Base-by-base conservation (phyloP, 2,329 filamentous ascomycete genomes). In the Hirsutella thompsonii region DNA sequence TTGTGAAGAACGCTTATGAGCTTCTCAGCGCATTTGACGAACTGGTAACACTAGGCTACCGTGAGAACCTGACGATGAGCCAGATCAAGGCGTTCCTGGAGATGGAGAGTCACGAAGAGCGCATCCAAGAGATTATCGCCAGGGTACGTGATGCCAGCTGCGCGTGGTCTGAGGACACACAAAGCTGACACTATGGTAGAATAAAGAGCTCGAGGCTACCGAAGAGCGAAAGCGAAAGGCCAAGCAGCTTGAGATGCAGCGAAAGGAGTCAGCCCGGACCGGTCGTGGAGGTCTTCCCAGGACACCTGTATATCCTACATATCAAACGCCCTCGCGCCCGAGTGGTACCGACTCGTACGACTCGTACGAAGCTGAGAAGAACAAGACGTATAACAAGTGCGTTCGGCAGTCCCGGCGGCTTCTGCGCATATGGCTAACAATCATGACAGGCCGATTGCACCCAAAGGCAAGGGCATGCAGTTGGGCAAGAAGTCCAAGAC, bases 71-170 rank as follows among this genome's bases (percentile, higher is more conserved):
- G 52, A 93, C 90, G 20, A 77, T 98, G 54, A 86, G 81, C 64
- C 93, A 98, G 67, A 98, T 98, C 70, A 95, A 93, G 74, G 95
- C 92, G 2, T 98, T 98, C 72, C 65, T 98, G 52, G 93, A 96
- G 58, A 98, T 98, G 92, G 92, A 98, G 64, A 92, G 83, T 63
- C 92, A 98, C 57, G 93, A 98, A 66, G 92, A 98, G 72, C 81
- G 92, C 58, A 96, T 98, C 52, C 92, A 98, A 63, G 92, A 95
- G 59, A 98, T 95, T 48, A 95, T 95, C 57, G 87, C 88, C 47
- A 75, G 87, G 60, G 84, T 90, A 77, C 47, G 71, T 54, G 29
- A 3, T 3, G 8, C 28, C 4, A 9, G 6, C 18, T 26, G 11
- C 23, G 23, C 23, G 6, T 26, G 23, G 11, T 6, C 23, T 26